Conservation (phyloP, 192 early-diverging fungal species). For the Coemansia sp. region DNA sequence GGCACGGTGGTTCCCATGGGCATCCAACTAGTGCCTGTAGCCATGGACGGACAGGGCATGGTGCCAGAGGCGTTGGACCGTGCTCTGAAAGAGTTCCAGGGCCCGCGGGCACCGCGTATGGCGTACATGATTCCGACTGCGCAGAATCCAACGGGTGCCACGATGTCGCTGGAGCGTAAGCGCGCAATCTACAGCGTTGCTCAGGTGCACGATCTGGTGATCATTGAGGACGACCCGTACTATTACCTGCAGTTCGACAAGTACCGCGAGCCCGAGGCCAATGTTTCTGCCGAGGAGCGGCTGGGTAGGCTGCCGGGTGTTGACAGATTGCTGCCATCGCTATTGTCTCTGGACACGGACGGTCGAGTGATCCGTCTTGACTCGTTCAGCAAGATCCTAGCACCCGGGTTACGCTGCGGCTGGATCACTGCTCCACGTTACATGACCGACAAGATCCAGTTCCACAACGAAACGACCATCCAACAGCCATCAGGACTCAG, state of each 20-base stretch:
- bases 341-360: conserved; percentile 88
- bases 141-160: conserved; percentile 87
- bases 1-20: conserved; percentile 54
- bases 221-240: conserved; percentile 96
- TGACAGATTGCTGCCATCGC: conserved; percentile 57
- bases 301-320: conserved; percentile 23
- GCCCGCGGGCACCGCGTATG: conserved; percentile 47
- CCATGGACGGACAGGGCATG: conserved; percentile 62
- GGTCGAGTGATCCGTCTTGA: conserved; percentile 89
- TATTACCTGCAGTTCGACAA: conserved; percentile 78
- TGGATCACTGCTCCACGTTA: conserved; percentile 66
- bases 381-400: conserved; percentile 88
- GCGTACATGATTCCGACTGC: conserved; percentile 82
- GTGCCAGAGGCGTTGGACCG: conserved; percentile 57
- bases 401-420: conserved; percentile 81
- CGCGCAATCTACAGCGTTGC: conserved; percentile 74
- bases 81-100: conserved; percentile 36
- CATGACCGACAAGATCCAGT: conserved; percentile 74
- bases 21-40: conserved; percentile 45
- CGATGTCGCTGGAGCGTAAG: conserved; percentile 72
- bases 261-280: conserved; percentile 11
- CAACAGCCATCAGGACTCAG: conserved; percentile 81
- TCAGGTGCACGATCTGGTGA: conserved; percentile 71
- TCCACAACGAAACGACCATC: conserved; percentile 77
- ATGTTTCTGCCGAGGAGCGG: conserved; percentile 13